Conservation (phyloP, 352 stramenopile genomes). For the Pythium grandisporangium region DNA sequence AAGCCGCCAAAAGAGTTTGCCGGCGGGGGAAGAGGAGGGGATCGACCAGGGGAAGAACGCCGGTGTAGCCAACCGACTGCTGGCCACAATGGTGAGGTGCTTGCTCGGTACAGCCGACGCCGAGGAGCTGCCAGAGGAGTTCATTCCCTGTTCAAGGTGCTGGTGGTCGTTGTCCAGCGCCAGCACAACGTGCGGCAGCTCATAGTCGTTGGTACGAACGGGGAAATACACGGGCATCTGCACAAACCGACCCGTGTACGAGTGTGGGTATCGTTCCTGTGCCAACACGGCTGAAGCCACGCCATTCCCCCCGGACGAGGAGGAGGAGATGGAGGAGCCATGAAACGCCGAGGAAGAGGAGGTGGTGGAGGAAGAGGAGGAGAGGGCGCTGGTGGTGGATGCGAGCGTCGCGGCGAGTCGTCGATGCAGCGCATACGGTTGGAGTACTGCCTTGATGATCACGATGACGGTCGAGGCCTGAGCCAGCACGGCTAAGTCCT, state of each 20-base stretch:
- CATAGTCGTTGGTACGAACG: constrained; percentile 44
- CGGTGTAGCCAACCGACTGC: constrained; percentile 5
- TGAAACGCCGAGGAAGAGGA: constrained; percentile 3
- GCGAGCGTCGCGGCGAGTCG: constrained; percentile 6
- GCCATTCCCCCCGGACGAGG: neutral
- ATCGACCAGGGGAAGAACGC: constrained; percentile 20
- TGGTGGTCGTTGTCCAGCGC: constrained; percentile 11
- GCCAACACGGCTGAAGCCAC: neutral
- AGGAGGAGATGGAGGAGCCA: neutral
- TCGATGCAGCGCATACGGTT: constrained; percentile 13
- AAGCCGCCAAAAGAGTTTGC: neutral
- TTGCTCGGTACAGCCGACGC: constrained; percentile 12
- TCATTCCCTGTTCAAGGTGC: no score
- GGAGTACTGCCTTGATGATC: constrained; percentile 53
- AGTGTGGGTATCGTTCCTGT: constrained; percentile 13
- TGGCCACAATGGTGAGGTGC: constrained; percentile 39
- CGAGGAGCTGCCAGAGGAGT: no score
- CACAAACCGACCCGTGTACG: constrained; percentile 12
- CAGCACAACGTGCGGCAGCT: constrained; percentile 5
- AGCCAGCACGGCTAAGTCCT: constrained; percentile 57
- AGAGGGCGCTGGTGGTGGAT: no score
- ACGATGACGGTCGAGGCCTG: constrained; percentile 56
- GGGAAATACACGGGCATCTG: constrained; percentile 56
- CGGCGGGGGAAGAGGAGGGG: neutral
- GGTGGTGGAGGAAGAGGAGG: neutral